Base-by-base conservation (phyloP, 2,329 filamentous ascomycete genomes). In the Lomentospora prolificans region DNA sequence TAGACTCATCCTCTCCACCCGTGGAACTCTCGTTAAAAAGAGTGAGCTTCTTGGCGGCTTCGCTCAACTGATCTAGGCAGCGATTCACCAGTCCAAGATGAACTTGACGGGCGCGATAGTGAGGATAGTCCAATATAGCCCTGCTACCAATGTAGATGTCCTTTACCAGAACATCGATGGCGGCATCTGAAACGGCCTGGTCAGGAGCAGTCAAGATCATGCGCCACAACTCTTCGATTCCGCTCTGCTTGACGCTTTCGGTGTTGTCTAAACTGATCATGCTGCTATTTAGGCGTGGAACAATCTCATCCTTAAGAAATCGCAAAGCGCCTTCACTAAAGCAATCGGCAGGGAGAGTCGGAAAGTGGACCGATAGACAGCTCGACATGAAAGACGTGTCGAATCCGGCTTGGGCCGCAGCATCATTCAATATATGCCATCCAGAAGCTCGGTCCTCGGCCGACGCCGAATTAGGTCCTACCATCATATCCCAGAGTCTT, bases 171-270 rank as follows among this genome's bases (percentile, higher is more conserved):
- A 84, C 82, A 53, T 75, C 76, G 28, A 87, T 90, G 1, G 89
- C 86, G 54, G 76, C 71, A 19, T 78, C 76, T 61, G 89, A 88
- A 51, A 95, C 83, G 0, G 76, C 79, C 36, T 78, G 73, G 36
- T 80, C 74, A 4, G 83, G 81, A 1, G 87, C 83, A 14, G 80
- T 84, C 55, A 95, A 72, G 31, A 92, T 82, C 62, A 96, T 81
- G 24, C 83, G 81, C 91, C 91, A 96, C n/a, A 96, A 73, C 57
- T 90, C 79, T 61, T 94, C 87, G 46, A 80, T 74, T 25, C 72
- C 80, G 60, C 69, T 79, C 58, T 74, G 78, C 60, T 78, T 72
- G 27, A 81, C 65, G 9, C 75, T 70, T n/a, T 75, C 70, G 6
- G 76, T 72, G 50, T 80, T 77, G 56, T 80, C 76, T 22, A 82